Evolutionary conservation across 768 basidiomycete genomes (phyloP).

Genomic region (Lenzites betulinus): DNA sequence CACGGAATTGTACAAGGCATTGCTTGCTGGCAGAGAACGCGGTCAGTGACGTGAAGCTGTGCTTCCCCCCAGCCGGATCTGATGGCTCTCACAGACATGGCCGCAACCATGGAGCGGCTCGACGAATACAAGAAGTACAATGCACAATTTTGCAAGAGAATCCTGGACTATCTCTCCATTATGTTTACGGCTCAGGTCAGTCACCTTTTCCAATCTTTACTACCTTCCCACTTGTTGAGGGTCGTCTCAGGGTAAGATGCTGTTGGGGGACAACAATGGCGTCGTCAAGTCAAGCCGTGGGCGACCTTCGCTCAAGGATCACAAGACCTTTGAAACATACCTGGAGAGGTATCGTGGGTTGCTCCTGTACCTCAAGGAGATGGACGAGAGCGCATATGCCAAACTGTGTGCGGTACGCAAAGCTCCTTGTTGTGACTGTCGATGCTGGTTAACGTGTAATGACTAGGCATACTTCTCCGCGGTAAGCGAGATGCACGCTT

Average conservation of each 20-base stretch:
- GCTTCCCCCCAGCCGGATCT: neutral
- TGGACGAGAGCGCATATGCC: slow-evolving; percentile 88
- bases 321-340: slow-evolving; percentile 77
- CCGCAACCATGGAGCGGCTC: slow-evolving; percentile 93
- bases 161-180: slow-evolving; percentile 87
- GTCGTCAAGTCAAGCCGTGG: slow-evolving; percentile 46
- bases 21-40: slow-evolving; percentile 87
- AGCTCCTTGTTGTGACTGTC: neutral
- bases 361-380: slow-evolving; percentile 92
- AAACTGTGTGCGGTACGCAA: slow-evolving; percentile 83
- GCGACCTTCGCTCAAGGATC: slow-evolving; percentile 55
- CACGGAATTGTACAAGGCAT: slow-evolving; percentile 90
- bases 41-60: slow-evolving; percentile 45
- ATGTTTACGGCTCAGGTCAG: slow-evolving; percentile 89
- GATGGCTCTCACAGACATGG: slow-evolving; percentile 65
- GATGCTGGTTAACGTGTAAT: neutral
- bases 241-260: slow-evolving; percentile 57
- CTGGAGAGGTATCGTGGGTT: slow-evolving; percentile 88
- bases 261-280: slow-evolving; percentile 66
- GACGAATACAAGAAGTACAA: slow-evolving; percentile 91
- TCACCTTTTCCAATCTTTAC: neutral
- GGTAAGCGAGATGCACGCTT: slow-evolving; percentile 77
- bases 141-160: slow-evolving; percentile 88
- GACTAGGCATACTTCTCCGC: slow-evolving; percentile 87
- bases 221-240: too few relatives aligned